Evolutionary conservation across 176 grass and related monocot species (phyloP), one percentile per base, ranked within the genome.

Genomic region (Oryza meyeriana): DNA sequence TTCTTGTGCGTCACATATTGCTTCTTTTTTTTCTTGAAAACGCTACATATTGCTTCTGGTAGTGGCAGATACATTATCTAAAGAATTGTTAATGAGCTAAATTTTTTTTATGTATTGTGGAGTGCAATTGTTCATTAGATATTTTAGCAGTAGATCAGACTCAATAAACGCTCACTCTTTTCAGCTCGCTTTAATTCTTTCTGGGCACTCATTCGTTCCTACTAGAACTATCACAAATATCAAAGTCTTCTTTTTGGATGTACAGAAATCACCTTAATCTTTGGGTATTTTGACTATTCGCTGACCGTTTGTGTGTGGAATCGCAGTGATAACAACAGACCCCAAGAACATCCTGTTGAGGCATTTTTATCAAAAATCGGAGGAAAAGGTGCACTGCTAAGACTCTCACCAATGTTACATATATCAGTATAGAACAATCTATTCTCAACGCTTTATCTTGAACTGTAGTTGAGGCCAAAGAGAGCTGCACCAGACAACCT

Each of bases 271-370:
- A 77, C 32, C 31, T 36, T 10, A 7, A 20, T 59, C 59, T 73
- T 48, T 20, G 25, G 12, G 8, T 50, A 39, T 74, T 79, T 50
- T 8, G 1, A 33, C 18, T 4, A 4, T 17, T 29, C 1, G 45
- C 16, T 66, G 16, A 29, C 18, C 25, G 0, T 47, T 14, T 10
- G 5, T 26, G 9, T 25, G 10, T 44, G 39, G 0, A 62, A 72
- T 79, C 88, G 78, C 78, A 94, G 92, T 98, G 63, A 98, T 98
- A 84, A 86, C 88, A 63, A 94, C 88, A 10, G 95, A 94, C 76
- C 44, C 84, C 44, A 93, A 81, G 84, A 94, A 94, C 84, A 98
- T 98, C 78, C 82, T 94, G 40, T 20, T 94, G 82, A 87, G 88
- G 77, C 88, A 94, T 67, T 93, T 98, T 26, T 94, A 94, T 50